These are phyloP conservation scores for Hawksworthiomyces lignivorus DNA, from an alignment of 2,329 filamentous ascomycete species.

Conservation along the genomic window DNA sequence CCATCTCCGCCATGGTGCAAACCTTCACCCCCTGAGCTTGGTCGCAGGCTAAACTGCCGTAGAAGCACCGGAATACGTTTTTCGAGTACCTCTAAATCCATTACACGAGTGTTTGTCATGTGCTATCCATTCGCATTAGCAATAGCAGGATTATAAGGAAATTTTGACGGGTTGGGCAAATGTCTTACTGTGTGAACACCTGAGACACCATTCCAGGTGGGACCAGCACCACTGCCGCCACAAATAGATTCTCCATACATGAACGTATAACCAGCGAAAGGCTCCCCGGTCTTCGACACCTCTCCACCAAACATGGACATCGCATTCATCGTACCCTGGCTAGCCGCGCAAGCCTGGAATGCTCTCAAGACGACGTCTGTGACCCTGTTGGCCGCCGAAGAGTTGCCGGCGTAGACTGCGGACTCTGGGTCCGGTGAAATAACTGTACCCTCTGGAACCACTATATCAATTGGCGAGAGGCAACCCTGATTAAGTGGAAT, in stretches of 20 bases:
- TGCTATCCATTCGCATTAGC: too few species aligned
- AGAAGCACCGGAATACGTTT: constrained; percentile 26
- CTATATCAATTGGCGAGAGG: constrained; percentile 24
- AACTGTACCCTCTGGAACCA: constrained; percentile 22
- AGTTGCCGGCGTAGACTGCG: constrained; percentile 34
- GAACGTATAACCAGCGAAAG: neutral
- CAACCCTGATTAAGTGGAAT: constrained; percentile 33
- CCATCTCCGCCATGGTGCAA: constrained; percentile 26
- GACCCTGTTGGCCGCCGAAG: constrained; percentile 22
- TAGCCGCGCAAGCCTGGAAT: constrained; percentile 19
- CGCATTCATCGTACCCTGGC: constrained; percentile 23
- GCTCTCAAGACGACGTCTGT: constrained; percentile 25
- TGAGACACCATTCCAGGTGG: constrained; percentile 21
- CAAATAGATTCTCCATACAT: constrained; percentile 24
- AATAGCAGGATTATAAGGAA: too few species aligned
- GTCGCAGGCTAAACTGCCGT: constrained; percentile 21
- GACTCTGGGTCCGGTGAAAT: constrained; percentile 22
- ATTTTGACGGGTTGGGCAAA: too few species aligned
- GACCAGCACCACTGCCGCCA: constrained; percentile 25
- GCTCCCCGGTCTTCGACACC: neutral
- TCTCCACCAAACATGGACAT: constrained; percentile 20
- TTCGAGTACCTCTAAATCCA: constrained; percentile 26
- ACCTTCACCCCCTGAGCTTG: constrained; percentile 22
- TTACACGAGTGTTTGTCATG: constrained; percentile 24
- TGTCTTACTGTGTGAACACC: constrained; percentile 21